Percentiles rank a stretch among this genome's conserved stretches.
These are phyloP conservation scores for Wickerhamiella vanderwaltii DNA, from an alignment of 805 yeast genomes.

Conservation along the genomic window DNA sequence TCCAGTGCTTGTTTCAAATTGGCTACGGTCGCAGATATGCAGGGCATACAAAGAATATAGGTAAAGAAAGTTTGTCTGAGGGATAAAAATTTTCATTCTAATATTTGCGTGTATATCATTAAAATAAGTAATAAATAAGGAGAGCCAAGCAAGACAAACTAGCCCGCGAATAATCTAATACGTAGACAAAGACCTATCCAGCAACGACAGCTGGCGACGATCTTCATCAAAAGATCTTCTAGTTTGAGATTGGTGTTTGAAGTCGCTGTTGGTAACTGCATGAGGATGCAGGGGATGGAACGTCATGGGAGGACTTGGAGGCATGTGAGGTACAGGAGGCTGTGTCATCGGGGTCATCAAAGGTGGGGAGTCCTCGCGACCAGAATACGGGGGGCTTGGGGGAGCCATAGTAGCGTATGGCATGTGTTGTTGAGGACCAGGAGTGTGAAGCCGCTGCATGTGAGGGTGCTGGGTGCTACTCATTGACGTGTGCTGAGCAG, in stretches of 20 bases:
- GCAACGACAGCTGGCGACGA: constrained; percentile 13
- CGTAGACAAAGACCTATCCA: constrained; percentile 9
- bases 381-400: constrained; percentile 2
- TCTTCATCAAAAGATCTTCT: constrained; percentile 11
- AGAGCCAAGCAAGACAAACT: too few relatives aligned
- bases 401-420: background rate
- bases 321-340: background rate
- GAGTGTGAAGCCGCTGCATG: background rate
- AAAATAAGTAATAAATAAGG: too few relatives aligned
- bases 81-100: too few relatives aligned
- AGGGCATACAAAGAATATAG: too few relatives aligned
- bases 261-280: too few relatives aligned
- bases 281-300: background rate
- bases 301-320: background rate
- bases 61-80: too few relatives aligned
- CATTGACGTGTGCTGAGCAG: background rate
- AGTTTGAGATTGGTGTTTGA: too few relatives aligned
- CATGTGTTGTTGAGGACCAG: background rate
- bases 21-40: too few relatives aligned
- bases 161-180: constrained; percentile 1
- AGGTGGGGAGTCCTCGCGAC: background rate
- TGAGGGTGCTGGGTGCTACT: background rate
- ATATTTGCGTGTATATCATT: too few relatives aligned
- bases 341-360: background rate
- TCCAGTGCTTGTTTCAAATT: too few relatives aligned